Base-by-base conservation (phyloP, 2,329 filamentous ascomycete genomes). In the Orbilia javanica region DNA sequence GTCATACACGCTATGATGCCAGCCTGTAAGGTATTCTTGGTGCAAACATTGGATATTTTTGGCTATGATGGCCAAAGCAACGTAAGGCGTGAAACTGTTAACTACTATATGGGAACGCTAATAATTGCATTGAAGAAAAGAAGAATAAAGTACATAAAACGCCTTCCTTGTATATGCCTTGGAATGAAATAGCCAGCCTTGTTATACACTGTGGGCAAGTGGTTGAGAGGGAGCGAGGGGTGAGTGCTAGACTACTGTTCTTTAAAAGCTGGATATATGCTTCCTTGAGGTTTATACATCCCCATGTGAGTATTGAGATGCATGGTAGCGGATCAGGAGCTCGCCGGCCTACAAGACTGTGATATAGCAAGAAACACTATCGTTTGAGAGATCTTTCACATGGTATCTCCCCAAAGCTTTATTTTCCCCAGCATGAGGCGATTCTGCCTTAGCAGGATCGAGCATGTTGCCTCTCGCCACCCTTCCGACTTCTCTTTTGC, bases 111-210 rank as follows among this genome's bases (percentile, higher is more conserved):
- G 18, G 29, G 31, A 60, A 42, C 55, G 55, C 55, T 60, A 60
- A 60, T 20, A 60, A 13, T 25, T 15, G 4, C 20, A 60, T 25
- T 39, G 31, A 42, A 15, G 25, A 60, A n/a, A n/a, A n/a, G n/a
- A n/a, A n/a, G n/a, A n/a, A n/a, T n/a, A n/a, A n/a, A 60, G 42
- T 42, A 42, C 31, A 60, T 20, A 18, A 15, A 42, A 60, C 55
- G 55, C 55, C 55, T n/a, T 60, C 20, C 18, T 60, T 60, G 10
- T 60, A 42, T 25, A 42, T 60, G 29, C 52, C 18, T 36, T 25
- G 20, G 18, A 42, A 36, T 2, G 3, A 60, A 60, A 25, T 8
- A n/a, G 11, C 20, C 13, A 20, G 20, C 18, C 18, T 34, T 22
- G n/a, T 57, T 18, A 22, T 57, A 15, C 29, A 60, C 7, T 15